A percentile compares a stretch with the other conserved stretches of the same genome.
These are phyloP conservation scores for Zygosaccharomyces bailii DNA, from an alignment of 805 yeast species.

Conservation along the genomic window DNA sequence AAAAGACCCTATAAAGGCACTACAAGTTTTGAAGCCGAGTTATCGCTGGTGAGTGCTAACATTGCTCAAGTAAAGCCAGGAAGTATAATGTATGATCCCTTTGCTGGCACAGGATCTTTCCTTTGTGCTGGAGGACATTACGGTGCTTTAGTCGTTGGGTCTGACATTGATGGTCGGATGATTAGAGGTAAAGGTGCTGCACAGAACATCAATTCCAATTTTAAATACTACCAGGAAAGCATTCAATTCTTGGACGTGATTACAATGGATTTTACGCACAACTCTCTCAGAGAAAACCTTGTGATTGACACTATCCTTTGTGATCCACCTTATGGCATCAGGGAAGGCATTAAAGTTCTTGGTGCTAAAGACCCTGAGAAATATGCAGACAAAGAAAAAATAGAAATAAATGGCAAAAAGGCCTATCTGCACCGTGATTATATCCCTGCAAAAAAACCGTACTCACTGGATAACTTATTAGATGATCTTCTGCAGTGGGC, in stretches of 20 bases:
- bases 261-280: constrained; percentile 94
- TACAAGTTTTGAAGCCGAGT: constrained; percentile 93
- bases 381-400: constrained; percentile 67
- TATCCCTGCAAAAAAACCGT: constrained; percentile 90
- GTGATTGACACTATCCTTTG: constrained; percentile 78
- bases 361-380: constrained; percentile 73
- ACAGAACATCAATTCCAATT: constrained; percentile 53
- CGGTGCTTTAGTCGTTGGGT: constrained; percentile 78
- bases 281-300: constrained; percentile 64
- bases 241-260: constrained; percentile 65
- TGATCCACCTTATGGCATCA: constrained; percentile 97
- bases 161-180: constrained; percentile 87
- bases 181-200: constrained; percentile 58
- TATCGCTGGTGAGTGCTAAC: constrained; percentile 83
- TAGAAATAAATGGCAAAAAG: constrained; percentile 72
- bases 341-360: constrained; percentile 91
- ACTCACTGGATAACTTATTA: constrained; percentile 69
- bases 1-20: constrained; percentile 89
- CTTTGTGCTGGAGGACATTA: constrained; percentile 81
- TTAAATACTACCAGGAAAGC: constrained; percentile 64
- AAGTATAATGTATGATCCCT: constrained; percentile 83
- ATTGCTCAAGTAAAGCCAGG: constrained; percentile 70
- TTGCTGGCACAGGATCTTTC: constrained; percentile 95
- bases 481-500: constrained; percentile 77
- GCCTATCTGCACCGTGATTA: constrained; percentile 79